Evolutionary conservation across 1,284 basidiomycete genomes (phyloP).

Genomic region (Rhodotorula sp.): DNA sequence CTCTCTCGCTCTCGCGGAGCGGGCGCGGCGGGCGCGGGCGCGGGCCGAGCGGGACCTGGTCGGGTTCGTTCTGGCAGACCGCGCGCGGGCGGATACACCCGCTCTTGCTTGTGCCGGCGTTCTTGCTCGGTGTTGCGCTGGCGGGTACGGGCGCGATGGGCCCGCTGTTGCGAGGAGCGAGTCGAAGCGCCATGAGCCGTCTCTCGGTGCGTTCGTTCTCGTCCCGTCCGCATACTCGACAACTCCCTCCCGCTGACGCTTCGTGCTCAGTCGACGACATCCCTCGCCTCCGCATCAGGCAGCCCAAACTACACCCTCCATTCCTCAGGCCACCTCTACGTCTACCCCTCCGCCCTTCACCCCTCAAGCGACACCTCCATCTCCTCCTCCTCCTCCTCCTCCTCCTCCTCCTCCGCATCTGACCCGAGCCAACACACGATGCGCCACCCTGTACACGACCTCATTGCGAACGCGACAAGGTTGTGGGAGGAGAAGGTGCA

Average conservation of each 20-base stretch:
- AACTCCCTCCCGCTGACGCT: not conserved
- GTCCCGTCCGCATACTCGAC: too few relatives aligned
- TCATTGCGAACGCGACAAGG: constrained; percentile 42
- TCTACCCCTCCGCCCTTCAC: constrained; percentile 30
- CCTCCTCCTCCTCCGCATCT: not conserved
- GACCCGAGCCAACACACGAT: constrained; percentile 14
- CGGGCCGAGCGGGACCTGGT: too few relatives aligned
- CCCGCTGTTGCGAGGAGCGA: not conserved
- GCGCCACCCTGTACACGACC: constrained; percentile 43
- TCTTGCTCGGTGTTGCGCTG: constrained; percentile 37
- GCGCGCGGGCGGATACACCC: constrained; percentile 27
- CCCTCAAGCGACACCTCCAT: constrained; percentile 12
- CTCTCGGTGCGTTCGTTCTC: not conserved
- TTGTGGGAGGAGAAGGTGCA: constrained; percentile 41
- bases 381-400: constrained; percentile 6
- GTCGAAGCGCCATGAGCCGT: not conserved
- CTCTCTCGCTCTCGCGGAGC: not conserved
- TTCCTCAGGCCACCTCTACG: constrained; percentile 34
- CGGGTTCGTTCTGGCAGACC: not conserved
- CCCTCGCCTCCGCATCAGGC: not conserved
- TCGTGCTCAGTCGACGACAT: not conserved
- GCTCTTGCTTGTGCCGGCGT: constrained; percentile 34
- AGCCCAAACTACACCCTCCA: constrained; percentile 25
- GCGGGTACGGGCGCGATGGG: constrained; percentile 31
- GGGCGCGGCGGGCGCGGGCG: not conserved